Evolutionary conservation across 768 basidiomycete species (phyloP).

Genomic region (Favolaschia claudopus): DNA sequence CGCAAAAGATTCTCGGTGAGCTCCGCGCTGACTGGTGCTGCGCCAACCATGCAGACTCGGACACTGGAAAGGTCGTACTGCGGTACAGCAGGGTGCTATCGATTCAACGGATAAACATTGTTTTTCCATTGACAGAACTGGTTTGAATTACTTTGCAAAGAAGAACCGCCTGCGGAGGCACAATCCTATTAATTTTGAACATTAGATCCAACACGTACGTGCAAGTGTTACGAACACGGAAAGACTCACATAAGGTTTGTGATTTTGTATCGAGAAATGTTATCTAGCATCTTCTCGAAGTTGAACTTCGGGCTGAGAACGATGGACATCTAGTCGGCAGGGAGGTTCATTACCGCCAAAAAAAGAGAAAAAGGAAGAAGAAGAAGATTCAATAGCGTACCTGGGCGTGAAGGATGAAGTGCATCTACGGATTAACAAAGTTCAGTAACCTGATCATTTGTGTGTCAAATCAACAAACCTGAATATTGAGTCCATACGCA

Average conservation of each 20-base stretch:
- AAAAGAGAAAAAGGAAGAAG: too few relatives aligned
- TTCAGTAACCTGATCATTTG: too few relatives aligned
- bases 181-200: neutral
- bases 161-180: neutral
- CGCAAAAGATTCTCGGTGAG: neutral
- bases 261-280: neutral
- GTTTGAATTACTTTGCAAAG: neutral
- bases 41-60: neutral
- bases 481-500: constrained; percentile 46
- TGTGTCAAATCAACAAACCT: constrained; percentile 35
- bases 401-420: neutral
- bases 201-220: too few relatives aligned
- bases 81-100: neutral
- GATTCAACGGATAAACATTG: neutral
- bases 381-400: neutral
- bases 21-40: neutral
- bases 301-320: neutral
- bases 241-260: constrained; percentile 26
- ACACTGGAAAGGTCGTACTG: neutral
- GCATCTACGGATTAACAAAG: too few relatives aligned
- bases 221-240: too few relatives aligned
- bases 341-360: too few relatives aligned
- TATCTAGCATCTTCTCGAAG: neutral
- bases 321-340: neutral
- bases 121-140: too few relatives aligned